Evolutionary conservation across 2,329 filamentous ascomycete species (phyloP).

Genomic region (Paracoccidioides brasiliensis): DNA sequence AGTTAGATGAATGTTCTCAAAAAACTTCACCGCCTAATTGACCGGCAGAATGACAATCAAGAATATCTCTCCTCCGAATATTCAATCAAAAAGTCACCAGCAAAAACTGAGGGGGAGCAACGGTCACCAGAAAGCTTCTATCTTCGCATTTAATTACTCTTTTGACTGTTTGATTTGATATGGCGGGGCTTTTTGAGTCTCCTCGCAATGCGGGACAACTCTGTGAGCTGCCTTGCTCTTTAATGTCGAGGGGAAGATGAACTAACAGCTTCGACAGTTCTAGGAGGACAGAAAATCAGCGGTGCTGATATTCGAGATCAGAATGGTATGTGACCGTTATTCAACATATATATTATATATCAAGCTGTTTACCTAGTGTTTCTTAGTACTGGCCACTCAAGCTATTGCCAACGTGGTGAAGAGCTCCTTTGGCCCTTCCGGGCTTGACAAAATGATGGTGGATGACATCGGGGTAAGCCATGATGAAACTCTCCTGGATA

Average conservation of each 20-base stretch:
- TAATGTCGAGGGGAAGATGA: constrained; percentile 5
- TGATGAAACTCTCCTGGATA: neutral
- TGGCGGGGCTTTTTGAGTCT: constrained; percentile 95
- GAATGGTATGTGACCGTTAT: constrained; percentile 52
- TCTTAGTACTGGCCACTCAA: constrained; percentile 75
- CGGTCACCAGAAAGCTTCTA: neutral
- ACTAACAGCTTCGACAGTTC: constrained; percentile 44
- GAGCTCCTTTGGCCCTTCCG: constrained; percentile 93
- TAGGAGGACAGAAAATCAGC: constrained; percentile 94
- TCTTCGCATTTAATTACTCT: neutral
- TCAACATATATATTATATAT: neutral
- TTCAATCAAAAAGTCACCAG: constrained; percentile 9
- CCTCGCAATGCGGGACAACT: constrained; percentile 83
- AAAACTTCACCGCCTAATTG: constrained; percentile 25
- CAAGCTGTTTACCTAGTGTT: constrained; percentile 9
- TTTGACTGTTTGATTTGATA: constrained; percentile 27
- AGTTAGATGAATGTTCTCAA: constrained; percentile 2
- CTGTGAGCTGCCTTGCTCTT: constrained; percentile 41
- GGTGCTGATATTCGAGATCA: constrained; percentile 94
- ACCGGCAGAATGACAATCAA: constrained; percentile 30
- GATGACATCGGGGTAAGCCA: constrained; percentile 82
- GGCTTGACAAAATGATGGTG: constrained; percentile 99
- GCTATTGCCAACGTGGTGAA: constrained; percentile 98
- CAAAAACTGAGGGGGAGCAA: neutral
- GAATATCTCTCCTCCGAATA: constrained; percentile 12